Conservation (phyloP, 768 basidiomycete species). For the Kwoniella europaea region DNA sequence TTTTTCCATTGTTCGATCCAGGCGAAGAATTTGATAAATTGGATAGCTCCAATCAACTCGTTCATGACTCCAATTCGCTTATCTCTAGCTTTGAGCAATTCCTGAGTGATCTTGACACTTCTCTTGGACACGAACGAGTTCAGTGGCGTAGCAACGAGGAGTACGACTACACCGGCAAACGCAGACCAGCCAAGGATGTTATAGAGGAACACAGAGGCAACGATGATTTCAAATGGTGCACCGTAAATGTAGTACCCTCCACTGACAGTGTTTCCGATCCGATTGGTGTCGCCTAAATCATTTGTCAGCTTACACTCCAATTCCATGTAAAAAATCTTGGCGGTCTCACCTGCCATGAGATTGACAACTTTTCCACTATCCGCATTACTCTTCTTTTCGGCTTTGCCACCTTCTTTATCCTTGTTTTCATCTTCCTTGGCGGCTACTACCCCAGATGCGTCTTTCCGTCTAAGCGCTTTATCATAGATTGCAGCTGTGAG, state of each 20-base stretch:
- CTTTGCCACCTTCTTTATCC: constrained; percentile 55
- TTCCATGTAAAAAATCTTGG: not conserved
- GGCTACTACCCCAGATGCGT: constrained; percentile 74
- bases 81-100: constrained; percentile 65
- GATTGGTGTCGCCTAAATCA: constrained; percentile 37
- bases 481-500: constrained; percentile 75
- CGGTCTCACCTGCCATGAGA: constrained; percentile 68
- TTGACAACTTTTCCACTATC: constrained; percentile 90
- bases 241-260: constrained; percentile 41
- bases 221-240: constrained; percentile 76
- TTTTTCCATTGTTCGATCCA: constrained; percentile 77
- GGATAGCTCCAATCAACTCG: constrained; percentile 67
- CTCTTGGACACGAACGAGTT: constrained; percentile 71
- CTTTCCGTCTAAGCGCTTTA: constrained; percentile 80
- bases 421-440: constrained; percentile 33
- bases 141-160: constrained; percentile 71
- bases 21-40: constrained; percentile 66
- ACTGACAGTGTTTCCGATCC: constrained; percentile 43
- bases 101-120: constrained; percentile 61
- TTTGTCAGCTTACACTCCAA: not conserved
- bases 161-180: constrained; percentile 74
- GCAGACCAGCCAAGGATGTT: constrained; percentile 70
- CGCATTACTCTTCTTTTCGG: constrained; percentile 64
- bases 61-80: constrained; percentile 77
- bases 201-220: constrained; percentile 76